A percentile compares a stretch with the other conserved stretches of the same genome.
phyloP scores from a whole-genome alignment of 1,284 basidiomycete genomes.

The Athelia psychrophila region DNA sequence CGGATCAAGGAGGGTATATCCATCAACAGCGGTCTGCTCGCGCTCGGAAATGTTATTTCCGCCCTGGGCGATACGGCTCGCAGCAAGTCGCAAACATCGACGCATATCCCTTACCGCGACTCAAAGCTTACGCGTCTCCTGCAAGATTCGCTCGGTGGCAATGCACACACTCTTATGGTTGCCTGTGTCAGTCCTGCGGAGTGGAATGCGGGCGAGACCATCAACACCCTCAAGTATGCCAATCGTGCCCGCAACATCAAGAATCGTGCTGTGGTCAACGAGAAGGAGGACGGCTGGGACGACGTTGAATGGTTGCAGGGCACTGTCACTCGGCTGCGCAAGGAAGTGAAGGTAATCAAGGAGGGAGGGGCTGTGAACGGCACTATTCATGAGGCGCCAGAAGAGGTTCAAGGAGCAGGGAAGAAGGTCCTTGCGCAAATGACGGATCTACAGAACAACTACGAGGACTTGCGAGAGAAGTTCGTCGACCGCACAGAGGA shows the following conservation, averaged over 20 bases:
- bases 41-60: slow-evolving; percentile 97
- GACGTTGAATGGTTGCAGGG: slow-evolving; percentile 95
- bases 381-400: slow-evolving; percentile 27
- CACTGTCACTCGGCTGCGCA: slow-evolving; percentile 80
- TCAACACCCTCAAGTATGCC: slow-evolving; percentile 98
- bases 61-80: slow-evolving; percentile 93
- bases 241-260: slow-evolving; percentile 98
- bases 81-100: slow-evolving; percentile 70
- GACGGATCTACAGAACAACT: slow-evolving; percentile 78
- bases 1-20: slow-evolving; percentile 97
- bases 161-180: slow-evolving; percentile 98
- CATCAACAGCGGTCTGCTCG: slow-evolving; percentile 95
- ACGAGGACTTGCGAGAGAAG: slow-evolving; percentile 80
- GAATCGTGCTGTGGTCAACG: slow-evolving; percentile 90
- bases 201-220: slow-evolving; percentile 92
- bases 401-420: slow-evolving; percentile 52
- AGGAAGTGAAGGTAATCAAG: slow-evolving; percentile 79
- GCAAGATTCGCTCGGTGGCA: slow-evolving; percentile 98
- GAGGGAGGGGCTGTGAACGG: slow-evolving; percentile 41
- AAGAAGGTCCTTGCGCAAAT: slow-evolving; percentile 76
- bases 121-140: slow-evolving; percentile 92
- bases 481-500: slow-evolving; percentile 87
- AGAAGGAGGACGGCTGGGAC: slow-evolving; percentile 97
- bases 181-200: slow-evolving; percentile 96
- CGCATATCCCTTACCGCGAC: slow-evolving; percentile 95